Percentiles rank a stretch among this genome's conserved stretches.
Conservation (phyloP, 768 basidiomycete species). For the Rhodotorula toruloides region DNA sequence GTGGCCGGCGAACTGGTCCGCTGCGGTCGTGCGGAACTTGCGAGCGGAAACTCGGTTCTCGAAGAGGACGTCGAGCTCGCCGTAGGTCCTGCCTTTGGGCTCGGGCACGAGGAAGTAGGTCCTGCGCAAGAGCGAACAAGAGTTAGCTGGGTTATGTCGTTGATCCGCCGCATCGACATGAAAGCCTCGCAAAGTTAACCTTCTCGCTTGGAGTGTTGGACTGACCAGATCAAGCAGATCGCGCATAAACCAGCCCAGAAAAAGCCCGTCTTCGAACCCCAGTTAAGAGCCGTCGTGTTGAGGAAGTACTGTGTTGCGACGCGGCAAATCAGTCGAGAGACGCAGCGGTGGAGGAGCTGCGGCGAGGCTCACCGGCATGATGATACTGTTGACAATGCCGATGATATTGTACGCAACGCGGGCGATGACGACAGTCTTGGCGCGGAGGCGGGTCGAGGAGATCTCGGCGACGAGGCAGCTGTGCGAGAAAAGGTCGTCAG, state of each 20-base stretch:
- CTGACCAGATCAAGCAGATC: slow-evolving; percentile 10
- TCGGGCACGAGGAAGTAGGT: slow-evolving; percentile 42
- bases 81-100: slow-evolving; percentile 36
- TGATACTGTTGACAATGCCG: slow-evolving; percentile 40
- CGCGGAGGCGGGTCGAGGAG: slow-evolving; percentile 45
- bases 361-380: slow-evolving; percentile 16
- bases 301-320: slow-evolving; percentile 12
- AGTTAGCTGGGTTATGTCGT: not conserved
- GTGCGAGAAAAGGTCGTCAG: slow-evolving; percentile 4
- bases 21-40: slow-evolving; percentile 37
- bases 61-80: slow-evolving; percentile 50
- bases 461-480: slow-evolving; percentile 45
- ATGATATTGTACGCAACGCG: slow-evolving; percentile 31
- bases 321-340: slow-evolving; percentile 35
- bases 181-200: not conserved
- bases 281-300: slow-evolving; percentile 1
- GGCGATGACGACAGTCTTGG: slow-evolving; percentile 45
- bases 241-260: slow-evolving; percentile 41
- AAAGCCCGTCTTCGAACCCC: slow-evolving; percentile 41
- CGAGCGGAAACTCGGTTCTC: slow-evolving; percentile 45
- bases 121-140: slow-evolving; percentile 22
- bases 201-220: not conserved
- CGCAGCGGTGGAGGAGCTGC: slow-evolving; percentile 5
- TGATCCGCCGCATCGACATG: not conserved
- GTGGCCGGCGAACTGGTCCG: slow-evolving; percentile 18